Base-by-base conservation (phyloP, 2,329 filamentous ascomycete genomes). In the Davidsoniella australis region DNA sequence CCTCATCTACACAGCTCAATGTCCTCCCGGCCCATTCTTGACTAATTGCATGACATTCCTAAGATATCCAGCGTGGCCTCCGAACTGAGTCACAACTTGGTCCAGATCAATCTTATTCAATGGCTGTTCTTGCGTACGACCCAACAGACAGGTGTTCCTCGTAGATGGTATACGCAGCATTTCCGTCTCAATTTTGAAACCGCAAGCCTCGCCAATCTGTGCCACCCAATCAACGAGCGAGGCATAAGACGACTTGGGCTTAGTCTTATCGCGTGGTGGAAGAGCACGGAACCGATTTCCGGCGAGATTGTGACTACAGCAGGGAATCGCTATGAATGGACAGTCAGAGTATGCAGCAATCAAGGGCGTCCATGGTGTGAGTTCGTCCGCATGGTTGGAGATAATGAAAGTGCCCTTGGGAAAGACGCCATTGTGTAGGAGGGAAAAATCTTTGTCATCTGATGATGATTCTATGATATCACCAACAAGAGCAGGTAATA, bases 341-440 rank as follows among this genome's bases (percentile, higher is more conserved):
- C 82, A 82, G 2, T 75, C 66, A 0, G 82, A 87, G 1, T 86
- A 67, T 5, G 77, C 75, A 1, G 85, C 88, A 39, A 98, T 75
- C 16, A 96, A 73, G 0, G 91, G 91, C 0, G 91, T 96, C 91
- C 91, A 98, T 0, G 85, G 78, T 0, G 91, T 98, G 12, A 98
- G 73, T 65, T 98, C 88, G 61, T 98, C 91, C 9, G 89, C 89
- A 62, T 98, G 91, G 60, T 98, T 98, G 45, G 87, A 94, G 55
- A 98, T 82, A 58, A 98, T 86, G 63, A 98, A 98, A 0, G 86
- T 93, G 24, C 78, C 77, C 14, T 63, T 61, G 0, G 76, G 70
- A 58, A 96, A 94, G 8, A 70, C 59, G 36, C 89, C 91, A 54
- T 69, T 62, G 57, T 77, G 71, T 4, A 52, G n/a, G 16, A 43